A percentile compares a stretch with the other conserved stretches of the same genome.
Evolutionary conservation across 2,329 filamentous ascomycete species (phyloP).

Genomic region (Sporothrix brunneoviolacea): DNA sequence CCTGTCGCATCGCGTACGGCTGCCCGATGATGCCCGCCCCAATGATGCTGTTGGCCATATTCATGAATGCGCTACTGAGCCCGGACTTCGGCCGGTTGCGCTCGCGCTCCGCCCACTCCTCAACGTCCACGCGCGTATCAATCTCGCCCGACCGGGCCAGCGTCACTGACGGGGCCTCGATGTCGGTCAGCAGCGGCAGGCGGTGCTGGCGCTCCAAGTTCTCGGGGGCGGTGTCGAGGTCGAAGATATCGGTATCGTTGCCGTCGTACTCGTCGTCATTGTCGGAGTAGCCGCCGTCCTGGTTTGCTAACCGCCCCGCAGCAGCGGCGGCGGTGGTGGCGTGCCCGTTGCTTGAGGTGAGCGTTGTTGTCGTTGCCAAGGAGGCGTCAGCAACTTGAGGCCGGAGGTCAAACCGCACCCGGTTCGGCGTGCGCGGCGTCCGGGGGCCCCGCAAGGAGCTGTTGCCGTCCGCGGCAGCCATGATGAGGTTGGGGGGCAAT

Average conservation of each 20-base stretch:
- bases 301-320: no score
- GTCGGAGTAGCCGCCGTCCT: not conserved
- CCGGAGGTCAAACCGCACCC: constrained; percentile 65
- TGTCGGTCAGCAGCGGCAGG: constrained; percentile 70
- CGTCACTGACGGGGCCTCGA: constrained; percentile 71
- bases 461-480: not conserved
- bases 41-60: constrained; percentile 99
- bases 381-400: not conserved
- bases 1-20: constrained; percentile 92
- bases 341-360: not conserved
- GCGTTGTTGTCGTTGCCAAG: not conserved
- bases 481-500: constrained; percentile 6
- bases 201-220: constrained; percentile 44
- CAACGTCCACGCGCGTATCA: constrained; percentile 29
- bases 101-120: constrained; percentile 46
- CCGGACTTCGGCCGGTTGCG: constrained; percentile 70
- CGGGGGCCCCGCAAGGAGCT: constrained; percentile 21
- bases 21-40: constrained; percentile 71
- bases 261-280: not conserved
- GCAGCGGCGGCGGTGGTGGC: not conserved
- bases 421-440: constrained; percentile 59
- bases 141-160: constrained; percentile 45
- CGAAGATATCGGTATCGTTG: constrained; percentile 17
- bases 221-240: constrained; percentile 24
- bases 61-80: constrained; percentile 89